A percentile compares a stretch with the other conserved stretches of the same genome.
Evolutionary conservation across 768 basidiomycete species (phyloP).

Genomic region (Trametes sanguinea): DNA sequence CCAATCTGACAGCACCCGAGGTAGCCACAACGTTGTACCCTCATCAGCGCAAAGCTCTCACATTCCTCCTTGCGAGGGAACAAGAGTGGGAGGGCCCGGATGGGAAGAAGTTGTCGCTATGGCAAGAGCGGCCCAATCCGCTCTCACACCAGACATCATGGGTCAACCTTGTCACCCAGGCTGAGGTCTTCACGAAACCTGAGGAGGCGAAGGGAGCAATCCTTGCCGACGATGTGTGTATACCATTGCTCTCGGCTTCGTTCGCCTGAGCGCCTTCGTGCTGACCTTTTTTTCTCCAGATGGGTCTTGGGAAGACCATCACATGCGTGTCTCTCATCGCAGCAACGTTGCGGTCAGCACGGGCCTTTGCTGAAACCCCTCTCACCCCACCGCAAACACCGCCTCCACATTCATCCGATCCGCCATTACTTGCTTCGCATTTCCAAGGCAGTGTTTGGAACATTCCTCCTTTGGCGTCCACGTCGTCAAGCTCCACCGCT

Average conservation of each 20-base stretch:
- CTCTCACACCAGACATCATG: conserved; percentile 55
- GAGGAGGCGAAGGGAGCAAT: conserved; percentile 83
- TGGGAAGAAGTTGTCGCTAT: conserved; percentile 71
- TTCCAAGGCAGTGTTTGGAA: conserved; percentile 84
- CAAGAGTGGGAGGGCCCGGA: conserved; percentile 56
- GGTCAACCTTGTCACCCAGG: conserved; percentile 84
- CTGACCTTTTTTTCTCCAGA: conserved; percentile 66
- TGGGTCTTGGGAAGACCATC: conserved; percentile 98
- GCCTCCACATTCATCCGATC: conserved; percentile 30
- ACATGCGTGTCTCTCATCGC: conserved; percentile 94
- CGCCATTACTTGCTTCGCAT: conserved; percentile 50
- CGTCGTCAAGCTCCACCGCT: conserved; percentile 29
- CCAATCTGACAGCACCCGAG: conserved; percentile 49
- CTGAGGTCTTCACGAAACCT: conserved; percentile 68
- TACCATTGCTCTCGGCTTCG: not conserved
- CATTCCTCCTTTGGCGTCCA: conserved; percentile 54
- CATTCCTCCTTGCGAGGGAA: conserved; percentile 90
- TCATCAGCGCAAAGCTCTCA: conserved; percentile 97
- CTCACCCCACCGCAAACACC: conserved; percentile 46
- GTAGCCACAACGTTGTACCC: conserved; percentile 90
- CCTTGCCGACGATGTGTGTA: conserved; percentile 92
- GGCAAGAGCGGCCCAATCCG: conserved; percentile 60
- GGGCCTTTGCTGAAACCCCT: conserved; percentile 60
- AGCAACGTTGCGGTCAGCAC: conserved; percentile 74
- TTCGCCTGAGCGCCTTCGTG: conserved; percentile 15